These are phyloP conservation scores for Neoboletus magnificus DNA, from an alignment of 768 basidiomycete species.

Conservation along the genomic window DNA sequence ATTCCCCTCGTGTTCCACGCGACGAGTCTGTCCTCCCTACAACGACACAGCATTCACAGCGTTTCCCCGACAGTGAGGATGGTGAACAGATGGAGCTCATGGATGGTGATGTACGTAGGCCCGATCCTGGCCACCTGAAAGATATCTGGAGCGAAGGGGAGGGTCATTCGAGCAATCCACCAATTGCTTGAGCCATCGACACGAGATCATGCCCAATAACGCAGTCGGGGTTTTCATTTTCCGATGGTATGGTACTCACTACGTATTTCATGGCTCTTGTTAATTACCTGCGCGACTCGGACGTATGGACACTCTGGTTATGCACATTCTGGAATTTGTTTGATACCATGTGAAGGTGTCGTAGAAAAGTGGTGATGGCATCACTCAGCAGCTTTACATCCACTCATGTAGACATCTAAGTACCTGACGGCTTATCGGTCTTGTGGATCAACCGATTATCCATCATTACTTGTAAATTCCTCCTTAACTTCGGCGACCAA, in stretches of 20 bases:
- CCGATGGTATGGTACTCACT: not conserved
- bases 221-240: not conserved
- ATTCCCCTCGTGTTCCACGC: slow-evolving; percentile 60
- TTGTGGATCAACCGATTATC: not conserved
- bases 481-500: not conserved
- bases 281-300: not conserved
- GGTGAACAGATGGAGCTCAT: slow-evolving; percentile 30
- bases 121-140: slow-evolving; percentile 4
- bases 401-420: not conserved
- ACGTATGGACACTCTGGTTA: not conserved
- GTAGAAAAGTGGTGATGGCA: not conserved
- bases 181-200: slow-evolving; percentile 4
- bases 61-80: slow-evolving; percentile 14
- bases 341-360: not conserved
- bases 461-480: not conserved
- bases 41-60: slow-evolving; percentile 13
- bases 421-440: not conserved
- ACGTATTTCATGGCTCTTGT: not conserved
- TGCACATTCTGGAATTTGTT: not conserved
- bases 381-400: not conserved
- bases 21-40: slow-evolving; percentile 44
- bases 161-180: slow-evolving; percentile 21
- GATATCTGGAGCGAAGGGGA: slow-evolving; percentile 34
- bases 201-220: not conserved
- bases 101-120: slow-evolving; percentile 9